phyloP scores from a whole-genome alignment of 148 eudicot species.

The Talinum fruticosum region DNA sequence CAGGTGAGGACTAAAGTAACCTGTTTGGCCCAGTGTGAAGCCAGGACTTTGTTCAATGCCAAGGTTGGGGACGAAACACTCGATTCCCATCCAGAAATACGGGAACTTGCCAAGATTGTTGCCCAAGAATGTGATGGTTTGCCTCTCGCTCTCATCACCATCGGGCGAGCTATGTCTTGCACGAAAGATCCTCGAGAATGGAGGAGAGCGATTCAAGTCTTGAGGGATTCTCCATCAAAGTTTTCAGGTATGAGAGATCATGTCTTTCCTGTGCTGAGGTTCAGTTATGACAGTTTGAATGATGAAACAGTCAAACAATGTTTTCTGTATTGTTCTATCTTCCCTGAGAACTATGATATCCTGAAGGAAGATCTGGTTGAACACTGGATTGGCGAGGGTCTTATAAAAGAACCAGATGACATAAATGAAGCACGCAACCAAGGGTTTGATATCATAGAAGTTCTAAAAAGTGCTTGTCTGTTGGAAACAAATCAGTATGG shows the following conservation, averaged over 20 bases:
- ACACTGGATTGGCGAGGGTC: constrained; percentile 38
- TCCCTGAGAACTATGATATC: constrained; percentile 27
- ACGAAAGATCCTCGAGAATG: constrained; percentile 34
- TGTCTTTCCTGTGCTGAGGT: constrained; percentile 24
- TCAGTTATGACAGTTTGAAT: constrained; percentile 33
- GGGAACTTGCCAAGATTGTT: constrained; percentile 18
- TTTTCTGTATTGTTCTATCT: constrained; percentile 28
- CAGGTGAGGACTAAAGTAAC: constrained; percentile 31
- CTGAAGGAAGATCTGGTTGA: constrained; percentile 28
- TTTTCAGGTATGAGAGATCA: constrained; percentile 33
- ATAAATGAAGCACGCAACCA: constrained; percentile 16
- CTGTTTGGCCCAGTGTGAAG: constrained; percentile 22
- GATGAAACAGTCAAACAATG: constrained; percentile 25
- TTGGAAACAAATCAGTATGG: constrained; percentile 19
- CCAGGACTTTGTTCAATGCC: constrained; percentile 24
- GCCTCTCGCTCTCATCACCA: constrained; percentile 36
- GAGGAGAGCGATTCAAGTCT: constrained; percentile 21
- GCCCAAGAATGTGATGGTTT: constrained; percentile 32
- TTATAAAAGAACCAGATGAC: constrained; percentile 19
- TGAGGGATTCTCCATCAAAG: constrained; percentile 29
- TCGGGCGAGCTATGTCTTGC: constrained; percentile 35
- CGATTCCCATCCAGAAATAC: constrained; percentile 13
- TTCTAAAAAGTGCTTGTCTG: constrained; percentile 4
- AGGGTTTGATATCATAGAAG: constrained; percentile 26
- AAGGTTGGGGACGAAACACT: constrained; percentile 28